Evolutionary conservation across 495 filamentous ascomycete genomes (phyloP).

Genomic region (Neurospora sp.): DNA sequence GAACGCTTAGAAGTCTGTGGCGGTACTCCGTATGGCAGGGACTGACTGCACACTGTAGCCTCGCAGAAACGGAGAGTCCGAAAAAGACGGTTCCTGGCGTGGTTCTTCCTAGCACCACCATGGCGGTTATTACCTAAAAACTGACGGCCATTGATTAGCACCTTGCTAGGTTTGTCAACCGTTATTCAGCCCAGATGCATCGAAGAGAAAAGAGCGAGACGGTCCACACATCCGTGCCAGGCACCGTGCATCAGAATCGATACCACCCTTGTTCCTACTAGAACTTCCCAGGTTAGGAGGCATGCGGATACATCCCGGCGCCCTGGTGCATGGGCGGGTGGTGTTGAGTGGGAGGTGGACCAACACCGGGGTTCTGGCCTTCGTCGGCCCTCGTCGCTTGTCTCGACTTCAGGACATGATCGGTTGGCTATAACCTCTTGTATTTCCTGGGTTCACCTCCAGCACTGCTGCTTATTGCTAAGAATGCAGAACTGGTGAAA

Average conservation of each 20-base stretch:
- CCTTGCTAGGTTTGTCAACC: neutral
- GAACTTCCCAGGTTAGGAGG: conserved; percentile 9
- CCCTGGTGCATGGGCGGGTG: conserved; percentile 10
- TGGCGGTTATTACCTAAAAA: neutral
- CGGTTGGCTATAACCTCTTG: neutral
- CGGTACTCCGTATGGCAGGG: neutral
- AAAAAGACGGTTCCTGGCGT: neutral
- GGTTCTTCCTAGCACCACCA: neutral
- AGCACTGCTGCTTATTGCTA: neutral
- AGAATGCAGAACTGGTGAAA: neutral
- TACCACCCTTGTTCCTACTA: conserved; percentile 8
- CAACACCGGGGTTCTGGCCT: neutral
- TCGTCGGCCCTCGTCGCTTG: neutral
- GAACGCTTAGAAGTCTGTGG: neutral
- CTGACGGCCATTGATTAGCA: neutral
- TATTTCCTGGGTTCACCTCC: neutral
- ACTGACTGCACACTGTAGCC: neutral
- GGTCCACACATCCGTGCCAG: neutral
- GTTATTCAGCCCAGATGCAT: neutral
- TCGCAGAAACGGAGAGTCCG: neutral
- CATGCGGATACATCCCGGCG: conserved; percentile 19
- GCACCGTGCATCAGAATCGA: neutral
- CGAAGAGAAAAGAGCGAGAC: neutral
- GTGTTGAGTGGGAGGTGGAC: neutral
- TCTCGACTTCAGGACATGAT: neutral